Evolutionary conservation across 768 basidiomycete genomes (phyloP).

Genomic region (Agrocybe praecox): DNA sequence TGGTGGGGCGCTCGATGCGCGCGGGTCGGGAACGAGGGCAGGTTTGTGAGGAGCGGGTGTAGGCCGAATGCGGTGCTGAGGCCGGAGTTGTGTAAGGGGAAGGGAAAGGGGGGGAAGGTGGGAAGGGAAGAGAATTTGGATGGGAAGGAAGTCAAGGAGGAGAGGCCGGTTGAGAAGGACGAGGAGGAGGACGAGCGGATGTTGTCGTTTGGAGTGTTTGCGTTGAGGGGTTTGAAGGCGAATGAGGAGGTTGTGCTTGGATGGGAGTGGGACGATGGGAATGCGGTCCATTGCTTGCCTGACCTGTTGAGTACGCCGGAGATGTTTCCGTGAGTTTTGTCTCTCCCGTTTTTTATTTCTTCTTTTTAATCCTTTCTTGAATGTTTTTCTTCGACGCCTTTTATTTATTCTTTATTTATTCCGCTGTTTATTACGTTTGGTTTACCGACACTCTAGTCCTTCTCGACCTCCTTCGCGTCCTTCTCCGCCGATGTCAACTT

Average conservation of each 20-base stretch:
- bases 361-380: conserved; percentile 3
- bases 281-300: conserved; percentile 76
- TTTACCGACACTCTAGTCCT: conserved; percentile 18
- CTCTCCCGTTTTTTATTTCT: conserved; percentile 18
- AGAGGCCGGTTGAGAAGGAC: conserved; percentile 17
- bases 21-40: conserved; percentile 65
- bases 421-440: conserved; percentile 10
- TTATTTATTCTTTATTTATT: no score
- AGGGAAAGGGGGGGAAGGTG: conserved; percentile 5
- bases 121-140: conserved; percentile 14
- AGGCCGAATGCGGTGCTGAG: conserved; percentile 67
- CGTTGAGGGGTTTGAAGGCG: conserved; percentile 71
- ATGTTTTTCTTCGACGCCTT: not conserved
- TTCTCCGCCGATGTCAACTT: no score
- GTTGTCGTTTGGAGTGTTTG: conserved; percentile 80
- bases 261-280: no score
- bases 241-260: no score
- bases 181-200: conserved; percentile 27
- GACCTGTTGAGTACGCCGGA: conserved; percentile 61
- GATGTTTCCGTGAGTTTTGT: conserved; percentile 59
- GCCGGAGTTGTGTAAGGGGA: conserved; percentile 44
- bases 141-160: conserved; percentile 1
- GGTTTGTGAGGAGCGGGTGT: conserved; percentile 69
- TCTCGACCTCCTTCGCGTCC: conserved; percentile 4
- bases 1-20: conserved; percentile 78